Evolutionary conservation across 768 basidiomycete species (phyloP).

Genomic region (Phylloporus sp.): DNA sequence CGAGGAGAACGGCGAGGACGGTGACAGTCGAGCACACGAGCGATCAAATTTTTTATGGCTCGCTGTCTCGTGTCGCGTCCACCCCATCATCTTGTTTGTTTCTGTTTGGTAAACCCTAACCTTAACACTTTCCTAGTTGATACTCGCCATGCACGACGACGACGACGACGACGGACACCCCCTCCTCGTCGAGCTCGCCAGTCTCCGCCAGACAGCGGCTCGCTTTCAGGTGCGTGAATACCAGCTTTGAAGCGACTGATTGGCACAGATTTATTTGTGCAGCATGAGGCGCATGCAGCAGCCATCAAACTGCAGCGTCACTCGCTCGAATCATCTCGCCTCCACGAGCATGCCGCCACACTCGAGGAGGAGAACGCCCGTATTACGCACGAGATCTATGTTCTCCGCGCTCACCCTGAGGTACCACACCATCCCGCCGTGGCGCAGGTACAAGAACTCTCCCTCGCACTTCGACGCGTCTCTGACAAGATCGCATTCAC

Average conservation of each 20-base stretch:
- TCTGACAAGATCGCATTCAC: constrained; percentile 65
- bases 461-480: constrained; percentile 62
- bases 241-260: not conserved
- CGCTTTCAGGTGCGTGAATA: constrained; percentile 44
- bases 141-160: constrained; percentile 11
- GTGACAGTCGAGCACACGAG: constrained; percentile 6
- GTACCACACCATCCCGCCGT: constrained; percentile 36
- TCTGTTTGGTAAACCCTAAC: constrained; percentile 22
- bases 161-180: constrained; percentile 38
- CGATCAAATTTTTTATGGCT: constrained; percentile 10
- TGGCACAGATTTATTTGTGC: not conserved
- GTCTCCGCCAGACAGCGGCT: constrained; percentile 42
- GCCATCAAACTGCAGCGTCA: constrained; percentile 64
- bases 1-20: constrained; percentile 3
- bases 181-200: constrained; percentile 45
- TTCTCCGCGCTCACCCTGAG: constrained; percentile 54
- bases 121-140: constrained; percentile 1
- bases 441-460: constrained; percentile 49
- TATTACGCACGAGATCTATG: constrained; percentile 50
- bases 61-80: not conserved
- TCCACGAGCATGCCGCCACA: constrained; percentile 14
- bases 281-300: constrained; percentile 71
- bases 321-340: constrained; percentile 45
- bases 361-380: constrained; percentile 60
- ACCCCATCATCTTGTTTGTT: constrained; percentile 14